Conservation (phyloP, 768 basidiomycete species). For the Rhizopogon roseolus region DNA sequence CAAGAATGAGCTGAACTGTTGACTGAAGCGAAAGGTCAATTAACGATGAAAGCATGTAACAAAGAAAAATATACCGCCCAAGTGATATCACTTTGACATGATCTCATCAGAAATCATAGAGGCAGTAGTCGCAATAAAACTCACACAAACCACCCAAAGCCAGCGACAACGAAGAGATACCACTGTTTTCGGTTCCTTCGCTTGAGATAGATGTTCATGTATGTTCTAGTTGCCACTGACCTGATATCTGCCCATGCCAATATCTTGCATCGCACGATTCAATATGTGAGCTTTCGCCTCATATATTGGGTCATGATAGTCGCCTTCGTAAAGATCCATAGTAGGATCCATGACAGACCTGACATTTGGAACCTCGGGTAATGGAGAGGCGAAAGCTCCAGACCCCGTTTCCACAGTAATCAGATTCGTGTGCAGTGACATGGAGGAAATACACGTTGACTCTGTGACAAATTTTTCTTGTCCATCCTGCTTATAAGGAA, state of each 20-base stretch:
- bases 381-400: no score
- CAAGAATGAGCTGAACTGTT: conserved; percentile 39
- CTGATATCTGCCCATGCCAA: conserved; percentile 57
- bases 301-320: conserved; percentile 41
- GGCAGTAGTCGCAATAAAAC: conserved; percentile 5
- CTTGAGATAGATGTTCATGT: background rate
- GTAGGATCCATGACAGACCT: background rate
- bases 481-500: no score
- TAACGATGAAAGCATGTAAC: background rate
- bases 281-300: conserved; percentile 43
- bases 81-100: conserved; percentile 17
- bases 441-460: background rate
- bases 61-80: conserved; percentile 30
- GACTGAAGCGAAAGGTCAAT: conserved; percentile 21
- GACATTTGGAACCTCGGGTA: background rate
- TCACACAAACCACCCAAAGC: conserved; percentile 39
- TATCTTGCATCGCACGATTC: conserved; percentile 44
- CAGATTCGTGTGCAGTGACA: background rate
- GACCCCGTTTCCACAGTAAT: background rate
- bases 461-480: no score
- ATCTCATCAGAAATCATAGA: background rate
- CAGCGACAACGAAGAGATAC: conserved; percentile 33
- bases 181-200: conserved; percentile 17
- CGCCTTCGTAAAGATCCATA: conserved; percentile 29
- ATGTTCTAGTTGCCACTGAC: conserved; percentile 16